phyloP scores from a whole-genome alignment of 208 protist species.

The Leishmania amazonensis region DNA sequence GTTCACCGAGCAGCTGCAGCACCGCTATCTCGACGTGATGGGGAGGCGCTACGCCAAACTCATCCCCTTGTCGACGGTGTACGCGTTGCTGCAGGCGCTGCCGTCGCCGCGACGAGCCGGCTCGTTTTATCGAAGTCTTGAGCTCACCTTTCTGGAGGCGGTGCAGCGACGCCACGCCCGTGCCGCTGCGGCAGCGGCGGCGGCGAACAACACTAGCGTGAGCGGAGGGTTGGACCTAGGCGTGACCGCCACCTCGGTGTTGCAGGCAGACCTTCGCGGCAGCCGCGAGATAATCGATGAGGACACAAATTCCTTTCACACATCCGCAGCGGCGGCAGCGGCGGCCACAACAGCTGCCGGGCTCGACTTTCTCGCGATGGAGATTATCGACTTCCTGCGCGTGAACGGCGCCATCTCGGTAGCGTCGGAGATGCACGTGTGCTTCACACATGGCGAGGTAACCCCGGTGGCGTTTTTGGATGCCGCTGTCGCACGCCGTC shows the following conservation, averaged over 20 bases:
- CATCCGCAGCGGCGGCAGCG: conserved; percentile 7
- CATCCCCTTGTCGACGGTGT: conserved; percentile 60
- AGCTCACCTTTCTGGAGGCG: conserved; percentile 46
- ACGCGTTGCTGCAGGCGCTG: conserved; percentile 43
- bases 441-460: conserved; percentile 74
- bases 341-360: conserved; percentile 37
- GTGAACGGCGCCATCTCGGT: conserved; percentile 52
- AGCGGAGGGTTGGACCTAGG: background rate
- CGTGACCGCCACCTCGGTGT: background rate
- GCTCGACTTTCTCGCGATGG: conserved; percentile 56
- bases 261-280: background rate
- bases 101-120: conserved; percentile 58
- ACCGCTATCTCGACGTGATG: conserved; percentile 52
- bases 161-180: conserved; percentile 34
- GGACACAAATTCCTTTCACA: background rate
- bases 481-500: conserved; percentile 21
- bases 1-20: conserved; percentile 48
- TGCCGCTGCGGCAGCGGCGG: conserved; percentile 25
- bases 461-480: conserved; percentile 18
- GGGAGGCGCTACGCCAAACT: conserved; percentile 49
- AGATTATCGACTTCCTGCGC: conserved; percentile 77
- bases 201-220: background rate
- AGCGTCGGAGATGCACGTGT: conserved; percentile 53
- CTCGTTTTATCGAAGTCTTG: conserved; percentile 66
- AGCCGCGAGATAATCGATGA: conserved; percentile 16